Evolutionary conservation across 805 yeast species (phyloP).

Genomic region (Starmerella gropengiesseri): DNA sequence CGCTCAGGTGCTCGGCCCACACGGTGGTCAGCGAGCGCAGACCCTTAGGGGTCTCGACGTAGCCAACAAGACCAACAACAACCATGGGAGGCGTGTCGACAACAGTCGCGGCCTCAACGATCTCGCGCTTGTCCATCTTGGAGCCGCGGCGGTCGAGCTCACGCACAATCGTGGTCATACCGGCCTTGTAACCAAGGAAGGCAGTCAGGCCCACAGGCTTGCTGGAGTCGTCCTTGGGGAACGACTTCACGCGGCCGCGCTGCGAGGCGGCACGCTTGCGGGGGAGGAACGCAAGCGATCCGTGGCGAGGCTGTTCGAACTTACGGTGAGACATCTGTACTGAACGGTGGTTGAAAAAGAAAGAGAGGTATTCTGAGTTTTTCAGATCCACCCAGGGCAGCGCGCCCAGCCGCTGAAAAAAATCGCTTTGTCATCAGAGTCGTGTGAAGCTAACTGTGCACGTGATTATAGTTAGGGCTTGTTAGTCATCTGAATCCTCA

Average conservation of each 20-base stretch:
- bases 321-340: conserved; percentile 95
- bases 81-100: conserved; percentile 99
- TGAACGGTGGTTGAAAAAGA: background rate
- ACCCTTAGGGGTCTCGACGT: conserved; percentile 99
- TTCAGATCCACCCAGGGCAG: background rate
- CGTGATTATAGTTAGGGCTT: background rate
- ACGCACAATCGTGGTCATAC: conserved; percentile 99
- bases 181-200: conserved; percentile 99
- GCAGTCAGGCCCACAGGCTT: conserved; percentile 99
- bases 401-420: background rate
- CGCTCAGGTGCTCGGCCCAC: conserved; percentile 99
- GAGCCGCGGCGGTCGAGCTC: conserved; percentile 99
- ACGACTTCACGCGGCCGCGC: conserved; percentile 98
- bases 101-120: conserved; percentile 98
- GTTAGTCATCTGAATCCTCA: too few relatives aligned
- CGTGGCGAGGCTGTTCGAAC: conserved; percentile 99
- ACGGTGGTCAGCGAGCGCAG: conserved; percentile 98
- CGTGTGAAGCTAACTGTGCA: background rate
- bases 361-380: background rate
- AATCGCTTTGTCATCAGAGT: background rate
- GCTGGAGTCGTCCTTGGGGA: conserved; percentile 97
- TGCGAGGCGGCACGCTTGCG: conserved; percentile 98
- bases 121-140: conserved; percentile 99
- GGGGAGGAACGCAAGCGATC: conserved; percentile 98
- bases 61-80: conserved; percentile 99